A percentile compares a stretch with the other conserved stretches of the same genome.
Evolutionary conservation across 139 green algal species (phyloP).

Genomic region (Picochlorum sp.): DNA sequence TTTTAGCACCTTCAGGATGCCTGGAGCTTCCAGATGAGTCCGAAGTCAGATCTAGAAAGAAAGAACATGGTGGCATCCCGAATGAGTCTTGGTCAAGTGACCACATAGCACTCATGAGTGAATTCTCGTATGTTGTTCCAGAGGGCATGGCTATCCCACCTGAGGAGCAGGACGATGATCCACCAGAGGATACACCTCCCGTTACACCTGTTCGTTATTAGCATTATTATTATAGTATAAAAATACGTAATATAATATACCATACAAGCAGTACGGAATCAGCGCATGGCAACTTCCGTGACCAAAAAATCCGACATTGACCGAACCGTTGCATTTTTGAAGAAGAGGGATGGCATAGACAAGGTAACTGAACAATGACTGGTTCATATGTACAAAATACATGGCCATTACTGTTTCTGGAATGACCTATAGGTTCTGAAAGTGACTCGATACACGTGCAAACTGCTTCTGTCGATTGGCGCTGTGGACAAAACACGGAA

Average conservation of each 20-base stretch:
- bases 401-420: neutral
- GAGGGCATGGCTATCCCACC: neutral
- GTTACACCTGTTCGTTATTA: conserved; percentile 5
- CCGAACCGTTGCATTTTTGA: conserved; percentile 50
- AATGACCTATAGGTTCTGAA: conserved; percentile 36
- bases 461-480: conserved; percentile 26
- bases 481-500: neutral
- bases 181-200: neutral
- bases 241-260: neutral
- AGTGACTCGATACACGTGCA: conserved; percentile 59
- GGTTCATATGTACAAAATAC: neutral
- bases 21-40: conserved; percentile 81
- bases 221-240: neutral
- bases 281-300: neutral
- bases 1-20: conserved; percentile 60
- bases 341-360: conserved; percentile 73
- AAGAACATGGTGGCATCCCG: conserved; percentile 57
- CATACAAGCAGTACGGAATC: neutral
- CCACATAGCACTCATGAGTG: conserved; percentile 83
- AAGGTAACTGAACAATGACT: conserved; percentile 37
- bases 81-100: conserved; percentile 81
- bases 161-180: neutral
- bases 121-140: conserved; percentile 65
- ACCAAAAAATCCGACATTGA: conserved; percentile 37
- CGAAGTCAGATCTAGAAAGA: conserved; percentile 39